These are phyloP conservation scores for Coelastrella sp. DNA, from an alignment of 139 green algal species.

Conservation along the genomic window DNA sequence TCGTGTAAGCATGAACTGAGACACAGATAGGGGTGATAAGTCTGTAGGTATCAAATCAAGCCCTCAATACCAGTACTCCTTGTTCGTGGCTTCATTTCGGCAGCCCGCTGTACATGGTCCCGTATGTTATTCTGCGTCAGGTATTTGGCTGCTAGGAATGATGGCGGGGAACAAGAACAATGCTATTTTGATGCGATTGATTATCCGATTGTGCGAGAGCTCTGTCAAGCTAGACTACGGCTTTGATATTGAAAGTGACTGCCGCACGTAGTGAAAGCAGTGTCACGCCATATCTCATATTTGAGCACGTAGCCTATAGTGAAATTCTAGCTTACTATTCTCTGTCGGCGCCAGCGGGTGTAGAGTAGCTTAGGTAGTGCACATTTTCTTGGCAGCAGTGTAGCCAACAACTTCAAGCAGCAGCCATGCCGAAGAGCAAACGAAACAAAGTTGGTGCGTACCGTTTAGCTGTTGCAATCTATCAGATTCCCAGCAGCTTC, in stretches of 20 bases:
- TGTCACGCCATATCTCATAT: not conserved
- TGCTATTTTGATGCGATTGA: not conserved
- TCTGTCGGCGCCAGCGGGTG: not conserved
- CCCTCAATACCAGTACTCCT: no score
- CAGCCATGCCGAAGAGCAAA: slow-evolving; percentile 92
- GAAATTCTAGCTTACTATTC: not conserved
- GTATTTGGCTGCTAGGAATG: no score
- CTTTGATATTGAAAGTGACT: not conserved
- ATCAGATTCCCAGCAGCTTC: not conserved
- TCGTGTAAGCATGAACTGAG: no score
- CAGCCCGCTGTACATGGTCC: no score
- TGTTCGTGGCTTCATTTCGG: no score
- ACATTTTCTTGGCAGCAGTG: slow-evolving; percentile 32
- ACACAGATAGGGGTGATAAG: no score
- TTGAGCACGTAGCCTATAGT: not conserved
- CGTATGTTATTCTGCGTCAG: no score
- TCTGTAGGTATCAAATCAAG: no score
- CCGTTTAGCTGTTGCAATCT: not conserved
- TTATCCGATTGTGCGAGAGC: not conserved
- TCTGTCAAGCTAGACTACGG: not conserved
- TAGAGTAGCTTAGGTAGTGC: not conserved
- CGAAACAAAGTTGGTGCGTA: slow-evolving; percentile 85
- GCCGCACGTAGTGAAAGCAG: not conserved
- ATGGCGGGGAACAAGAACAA: no score
- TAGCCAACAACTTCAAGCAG: not conserved